These are phyloP conservation scores for Phytophthora sansomeana DNA, from an alignment of 352 stramenopile species.

Conservation along the genomic window DNA sequence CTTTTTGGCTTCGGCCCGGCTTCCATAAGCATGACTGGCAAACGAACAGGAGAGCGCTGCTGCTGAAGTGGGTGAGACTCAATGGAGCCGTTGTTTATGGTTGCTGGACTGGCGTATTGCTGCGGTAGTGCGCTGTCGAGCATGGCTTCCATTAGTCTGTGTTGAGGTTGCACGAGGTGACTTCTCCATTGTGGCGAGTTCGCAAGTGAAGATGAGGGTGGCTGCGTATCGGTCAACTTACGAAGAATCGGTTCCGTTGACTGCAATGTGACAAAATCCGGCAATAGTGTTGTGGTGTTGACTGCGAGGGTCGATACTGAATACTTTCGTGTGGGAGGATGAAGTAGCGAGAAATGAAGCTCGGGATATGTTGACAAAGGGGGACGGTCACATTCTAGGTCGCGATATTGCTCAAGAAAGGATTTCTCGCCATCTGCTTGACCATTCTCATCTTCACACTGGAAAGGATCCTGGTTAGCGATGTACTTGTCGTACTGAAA, in stretches of 20 bases:
- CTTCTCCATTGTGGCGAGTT: slow-evolving; percentile 8
- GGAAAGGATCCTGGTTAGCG: slow-evolving; percentile 31
- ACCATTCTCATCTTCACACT: slow-evolving; percentile 1
- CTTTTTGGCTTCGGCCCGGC: slow-evolving; percentile 6
- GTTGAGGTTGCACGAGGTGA: slow-evolving; percentile 7
- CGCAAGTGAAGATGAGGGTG: background rate
- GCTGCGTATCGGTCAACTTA: slow-evolving; percentile 5
- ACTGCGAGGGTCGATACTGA: slow-evolving; percentile 1
- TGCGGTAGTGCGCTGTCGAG: background rate
- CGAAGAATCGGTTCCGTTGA: slow-evolving; percentile 22
- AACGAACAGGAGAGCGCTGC: slow-evolving; percentile 21
- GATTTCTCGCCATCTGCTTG: slow-evolving; percentile 24
- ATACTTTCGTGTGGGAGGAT: slow-evolving; percentile 4
- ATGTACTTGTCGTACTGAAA: slow-evolving; percentile 76
- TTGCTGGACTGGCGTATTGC: slow-evolving; percentile 6
- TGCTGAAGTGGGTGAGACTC: slow-evolving; percentile 4
- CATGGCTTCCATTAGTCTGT: background rate
- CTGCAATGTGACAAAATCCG: slow-evolving; percentile 27
- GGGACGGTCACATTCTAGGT: slow-evolving; percentile 37
- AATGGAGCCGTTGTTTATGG: background rate
- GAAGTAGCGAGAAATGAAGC: slow-evolving; percentile 20
- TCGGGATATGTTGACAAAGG: slow-evolving; percentile 8
- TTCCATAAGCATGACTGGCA: background rate
- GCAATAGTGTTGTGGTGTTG: background rate
- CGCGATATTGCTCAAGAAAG: slow-evolving; percentile 62